Conservation (phyloP, 2,329 filamentous ascomycete genomes). For the Clonostachys sp. region DNA sequence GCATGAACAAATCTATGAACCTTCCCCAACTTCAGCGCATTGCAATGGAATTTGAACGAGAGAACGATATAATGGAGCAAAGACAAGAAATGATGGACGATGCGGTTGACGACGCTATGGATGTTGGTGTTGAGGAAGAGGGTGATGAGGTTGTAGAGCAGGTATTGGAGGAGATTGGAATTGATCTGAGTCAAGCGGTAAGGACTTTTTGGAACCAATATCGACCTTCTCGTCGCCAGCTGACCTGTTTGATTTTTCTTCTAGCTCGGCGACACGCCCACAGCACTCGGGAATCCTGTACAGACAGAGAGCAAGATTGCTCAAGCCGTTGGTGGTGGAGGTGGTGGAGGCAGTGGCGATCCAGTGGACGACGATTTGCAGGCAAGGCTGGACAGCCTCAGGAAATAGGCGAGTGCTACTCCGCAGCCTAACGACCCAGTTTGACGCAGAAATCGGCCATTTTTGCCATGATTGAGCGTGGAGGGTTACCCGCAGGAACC, state of each 20-base stretch:
- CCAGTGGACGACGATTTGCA: constrained; percentile 88
- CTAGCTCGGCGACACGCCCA: constrained; percentile 88
- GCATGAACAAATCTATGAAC: constrained; percentile 98
- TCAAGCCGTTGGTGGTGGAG: constrained; percentile 67
- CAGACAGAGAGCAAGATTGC: constrained; percentile 76
- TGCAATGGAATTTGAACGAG: constrained; percentile 97
- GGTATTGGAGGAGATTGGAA: constrained; percentile 92
- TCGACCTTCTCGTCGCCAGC: neutral
- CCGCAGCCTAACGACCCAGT: too few relatives aligned
- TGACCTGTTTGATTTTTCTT: constrained; percentile 1
- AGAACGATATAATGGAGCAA: constrained; percentile 99
- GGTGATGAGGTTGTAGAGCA: constrained; percentile 96
- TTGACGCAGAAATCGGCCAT: too few relatives aligned
- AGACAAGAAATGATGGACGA: constrained; percentile 99
- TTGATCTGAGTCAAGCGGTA: constrained; percentile 87
- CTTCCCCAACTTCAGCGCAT: constrained; percentile 91
- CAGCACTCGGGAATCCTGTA: constrained; percentile 70
- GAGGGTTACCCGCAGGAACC: too few relatives aligned
- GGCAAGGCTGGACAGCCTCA: constrained; percentile 83
- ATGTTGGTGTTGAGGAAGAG: constrained; percentile 85
- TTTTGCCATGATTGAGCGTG: too few relatives aligned
- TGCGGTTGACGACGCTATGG: constrained; percentile 94
- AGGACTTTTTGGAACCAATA: constrained; percentile 21
- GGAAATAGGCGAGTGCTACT: constrained; percentile 35
- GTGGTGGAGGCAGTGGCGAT: constrained; percentile 52